Evolutionary conservation across 164 flowering plant species (phyloP).

Genomic region (Berberis vulgaris): DNA sequence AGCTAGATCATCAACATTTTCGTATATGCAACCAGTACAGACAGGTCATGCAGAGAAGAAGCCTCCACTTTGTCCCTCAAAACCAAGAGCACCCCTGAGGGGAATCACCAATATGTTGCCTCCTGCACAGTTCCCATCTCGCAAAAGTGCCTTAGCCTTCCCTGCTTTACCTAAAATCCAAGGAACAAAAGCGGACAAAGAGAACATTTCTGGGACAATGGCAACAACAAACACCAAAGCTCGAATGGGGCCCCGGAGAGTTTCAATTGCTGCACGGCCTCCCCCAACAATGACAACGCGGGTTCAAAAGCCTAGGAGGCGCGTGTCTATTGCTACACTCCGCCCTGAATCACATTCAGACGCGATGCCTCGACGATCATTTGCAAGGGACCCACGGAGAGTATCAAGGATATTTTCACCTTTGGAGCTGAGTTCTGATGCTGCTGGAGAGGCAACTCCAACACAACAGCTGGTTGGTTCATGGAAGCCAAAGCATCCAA

Average conservation of each 20-base stretch:
- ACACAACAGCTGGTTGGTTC: conserved; percentile 29
- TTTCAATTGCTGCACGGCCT: conserved; percentile 56
- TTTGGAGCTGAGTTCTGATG: conserved; percentile 18
- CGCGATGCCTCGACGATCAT: conserved; percentile 33
- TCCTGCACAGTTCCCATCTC: conserved; percentile 24
- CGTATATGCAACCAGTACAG: conserved; percentile 25
- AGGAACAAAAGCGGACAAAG: conserved; percentile 29
- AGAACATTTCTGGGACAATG: conserved; percentile 20
- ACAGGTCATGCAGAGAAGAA: conserved; percentile 35
- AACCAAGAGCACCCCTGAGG: conserved; percentile 51
- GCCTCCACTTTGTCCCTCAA: conserved; percentile 64
- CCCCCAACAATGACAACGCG: conserved; percentile 20
- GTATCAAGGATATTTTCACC: conserved; percentile 52
- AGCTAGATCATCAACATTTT: conserved; percentile 20
- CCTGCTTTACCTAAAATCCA: conserved; percentile 1
- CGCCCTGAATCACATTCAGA: conserved; percentile 37
- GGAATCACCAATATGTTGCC: conserved; percentile 56
- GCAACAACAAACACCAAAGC: not conserved
- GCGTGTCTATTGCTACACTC: conserved; percentile 68
- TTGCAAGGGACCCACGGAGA: conserved; percentile 45
- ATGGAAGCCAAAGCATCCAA: conserved; percentile 58
- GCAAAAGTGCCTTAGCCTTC: conserved; percentile 5
- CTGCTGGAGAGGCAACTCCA: conserved; percentile 42
- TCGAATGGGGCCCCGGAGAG: conserved; percentile 42
- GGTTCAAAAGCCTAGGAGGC: conserved; percentile 43